phyloP scores from a whole-genome alignment of 371 early-diverging fungal genomes.

The Mucor piriformis region DNA sequence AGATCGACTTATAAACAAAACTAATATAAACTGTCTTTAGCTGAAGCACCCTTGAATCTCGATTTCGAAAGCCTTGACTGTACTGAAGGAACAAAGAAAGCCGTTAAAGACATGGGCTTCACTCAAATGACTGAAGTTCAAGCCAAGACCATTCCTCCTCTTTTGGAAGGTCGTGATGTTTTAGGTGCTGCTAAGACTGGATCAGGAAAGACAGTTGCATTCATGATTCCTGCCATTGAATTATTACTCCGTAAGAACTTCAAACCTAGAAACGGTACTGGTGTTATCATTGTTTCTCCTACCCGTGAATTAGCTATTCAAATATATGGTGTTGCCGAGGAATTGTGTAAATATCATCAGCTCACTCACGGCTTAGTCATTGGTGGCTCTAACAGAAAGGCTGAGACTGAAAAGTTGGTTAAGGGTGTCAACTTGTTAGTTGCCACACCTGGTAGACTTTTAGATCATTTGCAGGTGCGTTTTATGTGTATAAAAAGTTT shows the following conservation, averaged over 20 bases:
- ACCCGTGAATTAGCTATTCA: constrained; percentile 99
- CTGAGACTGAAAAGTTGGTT: constrained; percentile 90
- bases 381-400: constrained; percentile 95
- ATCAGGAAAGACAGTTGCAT: constrained; percentile 98
- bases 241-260: constrained; percentile 80
- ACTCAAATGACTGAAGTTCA: constrained; percentile 98
- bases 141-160: constrained; percentile 92
- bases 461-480: constrained; percentile 88
- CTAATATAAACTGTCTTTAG: background rate
- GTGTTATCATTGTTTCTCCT: constrained; percentile 96
- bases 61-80: constrained; percentile 68
- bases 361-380: constrained; percentile 93
- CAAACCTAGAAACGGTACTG: constrained; percentile 96
- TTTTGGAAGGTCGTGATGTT: constrained; percentile 96
- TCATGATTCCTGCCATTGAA: constrained; percentile 96
- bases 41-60: constrained; percentile 47
- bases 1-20: background rate
- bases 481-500: background rate
- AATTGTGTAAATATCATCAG: constrained; percentile 86
- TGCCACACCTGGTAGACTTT: constrained; percentile 97
- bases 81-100: constrained; percentile 74
- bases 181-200: constrained; percentile 99
- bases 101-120: constrained; percentile 93
- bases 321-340: constrained; percentile 97
- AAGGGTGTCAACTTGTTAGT: constrained; percentile 96